Conservation (phyloP, 441 rosid species). For the Brassica hybrid region DNA sequence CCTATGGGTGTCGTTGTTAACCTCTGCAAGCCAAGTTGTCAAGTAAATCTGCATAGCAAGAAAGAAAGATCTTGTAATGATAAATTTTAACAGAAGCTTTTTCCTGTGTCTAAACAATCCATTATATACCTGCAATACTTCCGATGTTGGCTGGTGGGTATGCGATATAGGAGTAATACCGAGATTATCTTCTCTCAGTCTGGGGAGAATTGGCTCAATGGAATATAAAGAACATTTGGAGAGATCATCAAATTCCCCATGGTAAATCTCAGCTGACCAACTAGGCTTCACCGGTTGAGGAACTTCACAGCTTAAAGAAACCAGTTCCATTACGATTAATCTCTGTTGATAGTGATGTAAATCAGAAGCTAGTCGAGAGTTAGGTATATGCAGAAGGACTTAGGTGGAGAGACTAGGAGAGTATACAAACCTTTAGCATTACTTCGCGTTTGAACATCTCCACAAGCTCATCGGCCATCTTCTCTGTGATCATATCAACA, state of each 20-base stretch:
- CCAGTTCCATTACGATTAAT: slow-evolving; percentile 60
- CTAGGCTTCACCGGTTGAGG: slow-evolving; percentile 41
- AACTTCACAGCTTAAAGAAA: slow-evolving; percentile 54
- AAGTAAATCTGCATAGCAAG: slow-evolving; percentile 48
- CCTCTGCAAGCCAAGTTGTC: slow-evolving; percentile 88
- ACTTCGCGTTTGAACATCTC: slow-evolving; percentile 76
- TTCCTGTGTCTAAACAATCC: background rate
- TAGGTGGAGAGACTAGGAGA: background rate
- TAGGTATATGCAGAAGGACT: background rate
- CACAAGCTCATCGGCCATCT: slow-evolving; percentile 72
- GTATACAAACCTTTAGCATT: slow-evolving; percentile 77
- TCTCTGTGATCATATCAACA: slow-evolving; percentile 53
- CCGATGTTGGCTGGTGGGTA: slow-evolving; percentile 51
- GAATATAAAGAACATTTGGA: slow-evolving; percentile 57
- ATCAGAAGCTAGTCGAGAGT: slow-evolving; percentile 11
- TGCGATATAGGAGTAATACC: slow-evolving; percentile 41
- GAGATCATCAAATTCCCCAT: slow-evolving; percentile 72
- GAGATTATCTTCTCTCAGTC: slow-evolving; percentile 47
- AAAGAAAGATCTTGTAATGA: background rate
- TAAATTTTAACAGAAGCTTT: background rate
- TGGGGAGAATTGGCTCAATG: slow-evolving; percentile 53
- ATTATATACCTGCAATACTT: slow-evolving; percentile 68
- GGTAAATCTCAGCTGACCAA: slow-evolving; percentile 78
- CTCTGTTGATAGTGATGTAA: slow-evolving; percentile 50
- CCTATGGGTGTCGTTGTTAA: slow-evolving; percentile 72